Percentiles rank a stretch among this genome's conserved stretches.
Evolutionary conservation across 108 stramenopile species (phyloP).

Genomic region (Nannochloropsis oceanica): DNA sequence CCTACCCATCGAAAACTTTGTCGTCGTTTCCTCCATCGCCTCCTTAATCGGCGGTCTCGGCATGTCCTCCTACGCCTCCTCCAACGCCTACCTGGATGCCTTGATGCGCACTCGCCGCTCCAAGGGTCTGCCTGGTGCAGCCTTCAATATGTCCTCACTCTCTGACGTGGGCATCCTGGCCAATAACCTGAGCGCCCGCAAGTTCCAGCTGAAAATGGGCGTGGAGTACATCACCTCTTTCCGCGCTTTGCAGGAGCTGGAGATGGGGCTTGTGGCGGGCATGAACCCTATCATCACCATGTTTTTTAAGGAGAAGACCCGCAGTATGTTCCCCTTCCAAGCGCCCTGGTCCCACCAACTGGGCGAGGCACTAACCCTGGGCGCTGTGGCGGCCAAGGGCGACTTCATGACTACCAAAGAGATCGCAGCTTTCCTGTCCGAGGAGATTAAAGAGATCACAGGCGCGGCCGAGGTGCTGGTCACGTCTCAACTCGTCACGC

Average conservation of each 20-base stretch:
- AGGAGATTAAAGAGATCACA: not conserved
- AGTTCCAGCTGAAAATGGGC: not conserved
- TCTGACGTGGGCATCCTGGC: not conserved
- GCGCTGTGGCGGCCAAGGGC: not conserved
- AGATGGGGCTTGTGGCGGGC: not conserved
- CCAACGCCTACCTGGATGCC: not conserved
- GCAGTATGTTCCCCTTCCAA: not conserved
- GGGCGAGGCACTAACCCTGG: not conserved
- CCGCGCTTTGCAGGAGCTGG: not conserved
- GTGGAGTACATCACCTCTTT: not conserved
- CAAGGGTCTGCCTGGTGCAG: not conserved
- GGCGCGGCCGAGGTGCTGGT: not conserved
- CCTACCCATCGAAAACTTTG: not conserved
- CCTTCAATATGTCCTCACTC: not conserved
- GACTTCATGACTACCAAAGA: not conserved
- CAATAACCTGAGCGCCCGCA: not conserved
- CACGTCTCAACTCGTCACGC: not conserved
- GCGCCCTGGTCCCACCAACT: not conserved
- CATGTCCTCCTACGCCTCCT: not conserved
- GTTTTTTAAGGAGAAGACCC: not conserved
- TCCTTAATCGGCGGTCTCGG: not conserved
- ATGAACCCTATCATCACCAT: not conserved
- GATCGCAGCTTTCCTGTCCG: not conserved
- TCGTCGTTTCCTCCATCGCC: not conserved
- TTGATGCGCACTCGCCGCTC: not conserved